Percentiles rank a stretch among this genome's conserved stretches.
These are phyloP conservation scores for Lipomyces sp. DNA, from an alignment of 805 yeast genomes.

Conservation along the genomic window DNA sequence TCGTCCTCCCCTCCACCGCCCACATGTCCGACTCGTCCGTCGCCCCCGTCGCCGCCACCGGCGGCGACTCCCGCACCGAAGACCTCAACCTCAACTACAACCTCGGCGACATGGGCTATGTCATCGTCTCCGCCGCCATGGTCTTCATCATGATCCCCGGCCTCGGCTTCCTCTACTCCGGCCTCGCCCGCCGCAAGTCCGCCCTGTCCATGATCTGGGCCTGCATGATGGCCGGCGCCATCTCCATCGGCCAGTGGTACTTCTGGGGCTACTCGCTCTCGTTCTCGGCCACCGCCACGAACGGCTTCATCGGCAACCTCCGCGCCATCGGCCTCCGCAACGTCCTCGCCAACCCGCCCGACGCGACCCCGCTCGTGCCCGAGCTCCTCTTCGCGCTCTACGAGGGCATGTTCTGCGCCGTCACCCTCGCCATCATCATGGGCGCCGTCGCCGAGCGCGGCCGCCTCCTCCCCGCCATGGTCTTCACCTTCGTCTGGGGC, in stretches of 20 bases:
- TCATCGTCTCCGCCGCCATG: conserved; percentile 43
- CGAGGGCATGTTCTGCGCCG: conserved; percentile 88
- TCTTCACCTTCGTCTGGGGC: conserved; percentile 82
- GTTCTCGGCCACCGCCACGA: conserved; percentile 72
- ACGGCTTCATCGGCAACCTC: conserved; percentile 84
- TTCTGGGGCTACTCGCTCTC: conserved; percentile 98
- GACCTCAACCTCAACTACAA: conserved; percentile 59
- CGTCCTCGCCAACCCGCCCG: conserved; percentile 49
- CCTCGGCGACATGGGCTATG: conserved; percentile 41
- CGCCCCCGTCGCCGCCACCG: conserved; percentile 49
- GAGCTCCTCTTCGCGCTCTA: conserved; percentile 80
- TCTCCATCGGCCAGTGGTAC: conserved; percentile 91
- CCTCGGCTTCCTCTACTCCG: conserved; percentile 86
- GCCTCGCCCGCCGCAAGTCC: conserved; percentile 94
- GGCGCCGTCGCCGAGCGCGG: conserved; percentile 96
- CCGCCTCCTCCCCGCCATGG: conserved; percentile 75
- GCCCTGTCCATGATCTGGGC: conserved; percentile 93
- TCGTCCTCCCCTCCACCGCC: background rate
- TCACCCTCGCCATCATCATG: conserved; percentile 85
- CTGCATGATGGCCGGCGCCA: conserved; percentile 79
- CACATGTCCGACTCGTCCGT: background rate
- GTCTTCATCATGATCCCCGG: conserved; percentile 95
- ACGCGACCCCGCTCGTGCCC: conserved; percentile 54
- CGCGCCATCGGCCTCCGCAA: conserved; percentile 77
- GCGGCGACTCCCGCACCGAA: conserved; percentile 72